Conservation (phyloP, 2,329 filamentous ascomycete genomes). For the Coleophoma eucalyptorum region DNA sequence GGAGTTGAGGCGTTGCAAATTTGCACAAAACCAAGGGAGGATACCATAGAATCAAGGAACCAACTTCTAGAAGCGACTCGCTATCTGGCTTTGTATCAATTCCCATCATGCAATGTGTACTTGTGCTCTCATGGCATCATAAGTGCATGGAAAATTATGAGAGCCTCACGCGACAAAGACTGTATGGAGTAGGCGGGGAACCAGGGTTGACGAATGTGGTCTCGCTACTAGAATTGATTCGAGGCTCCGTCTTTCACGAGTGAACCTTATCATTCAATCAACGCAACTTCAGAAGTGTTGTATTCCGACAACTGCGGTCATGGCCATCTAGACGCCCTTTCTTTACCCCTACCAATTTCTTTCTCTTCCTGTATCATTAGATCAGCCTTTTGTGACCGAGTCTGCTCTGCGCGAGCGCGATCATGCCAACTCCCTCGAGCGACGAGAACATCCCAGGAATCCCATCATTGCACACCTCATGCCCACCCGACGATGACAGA, state of each 20-base stretch:
- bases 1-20: slow-evolving; percentile 23
- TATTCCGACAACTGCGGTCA: slow-evolving; percentile 10
- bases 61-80: background rate
- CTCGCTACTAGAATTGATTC: background rate
- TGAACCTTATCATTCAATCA: background rate
- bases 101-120: too few relatives aligned
- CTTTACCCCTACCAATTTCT: slow-evolving; percentile 8
- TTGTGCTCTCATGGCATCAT: too few relatives aligned
- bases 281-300: background rate
- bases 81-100: too few relatives aligned
- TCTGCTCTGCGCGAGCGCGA: slow-evolving; percentile 26
- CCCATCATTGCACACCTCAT: slow-evolving; percentile 30
- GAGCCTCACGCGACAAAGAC: background rate
- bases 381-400: slow-evolving; percentile 13
- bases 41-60: slow-evolving; percentile 24
- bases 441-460: slow-evolving; percentile 17
- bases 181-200: background rate
- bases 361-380: slow-evolving; percentile 27
- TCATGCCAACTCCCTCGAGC: slow-evolving; percentile 30
- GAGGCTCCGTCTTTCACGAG: background rate
- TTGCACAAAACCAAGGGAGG: slow-evolving; percentile 10
- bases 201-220: background rate
- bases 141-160: too few relatives aligned
- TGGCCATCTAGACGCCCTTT: slow-evolving; percentile 19
- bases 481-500: slow-evolving; percentile 38